Evolutionary conservation across 306 rosid species (phyloP), one percentile per base, ranked within the genome.

Genomic region (Cajanus cajan): DNA sequence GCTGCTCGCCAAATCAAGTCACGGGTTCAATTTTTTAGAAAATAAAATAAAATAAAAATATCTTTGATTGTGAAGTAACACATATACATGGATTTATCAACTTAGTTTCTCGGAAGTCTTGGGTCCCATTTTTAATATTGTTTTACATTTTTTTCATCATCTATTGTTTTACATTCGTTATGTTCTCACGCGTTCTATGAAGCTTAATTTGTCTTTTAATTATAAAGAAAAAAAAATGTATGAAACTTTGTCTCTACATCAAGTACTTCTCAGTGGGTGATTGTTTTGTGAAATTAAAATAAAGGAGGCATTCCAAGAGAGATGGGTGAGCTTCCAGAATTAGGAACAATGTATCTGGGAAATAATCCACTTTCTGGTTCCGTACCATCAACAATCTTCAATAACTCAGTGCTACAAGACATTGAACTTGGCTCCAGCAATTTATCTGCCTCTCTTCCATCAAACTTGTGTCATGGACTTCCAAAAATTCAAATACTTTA

Each of bases 241-340:
- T 28, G 7, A 1, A 25, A 57, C 64, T 24, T 57, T 57, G 4
- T 57, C 16, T 57, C 0, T 57, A 24, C 22, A 51, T 21, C 31
- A 44, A 44, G 10, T 10, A 4, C 55, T 48, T 54, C 22, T 34
- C 68, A 31, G 6, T 34, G 6, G 34, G n/a, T 64, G 45, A n/a
- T 64, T 28, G 11, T 71, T 16, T 28, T 71, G 19, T 71, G 34
- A 34, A 74, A 8, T 43, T 71, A 19, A 34, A 74, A 8, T 43
- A 11, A 65, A 76, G 80, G 84, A 73, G 28, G 15, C 9, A 63
- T 80, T 50, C 84, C 74, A 2, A 52, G 39, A 24, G 75, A 64
- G 79, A 65, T 73, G 15, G 84, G 69, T 52, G 69, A 54, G 1
- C 25, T 64, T 65, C 34, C 79, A 51, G 6, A 19, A 12, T 25